Base-by-base conservation (phyloP, 2,329 filamentous ascomycete species). In the Aureobasidium zeae region DNA sequence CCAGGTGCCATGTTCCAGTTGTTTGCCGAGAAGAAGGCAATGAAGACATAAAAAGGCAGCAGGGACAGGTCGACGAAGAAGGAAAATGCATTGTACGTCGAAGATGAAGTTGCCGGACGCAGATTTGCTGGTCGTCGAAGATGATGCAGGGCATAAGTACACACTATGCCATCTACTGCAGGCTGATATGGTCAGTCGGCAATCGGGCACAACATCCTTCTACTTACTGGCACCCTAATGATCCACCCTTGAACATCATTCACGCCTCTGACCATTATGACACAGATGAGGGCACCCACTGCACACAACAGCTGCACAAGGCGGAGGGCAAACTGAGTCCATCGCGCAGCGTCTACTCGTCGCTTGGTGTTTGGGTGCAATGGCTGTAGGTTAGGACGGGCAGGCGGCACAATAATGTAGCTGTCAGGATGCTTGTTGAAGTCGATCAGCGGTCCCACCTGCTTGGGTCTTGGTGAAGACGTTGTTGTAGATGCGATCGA, bases 1-100 rank as follows among this genome's bases (percentile, higher is more conserved):
- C 60, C 63, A n/a, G 62, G 55, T 29, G 63, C 55, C 76, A 62
- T 53, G 28, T 64, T 64, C 47, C 67, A 71, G 51, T 79, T 72
- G 22, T 66, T 65, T 44, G 72, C 68, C 3, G 72, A 63, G 45
- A 77, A 63, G 36, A 76, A 64, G 8, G 72, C 68, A 7, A 72
- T 74, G 57, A 79, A 79, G 47, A 73, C 67, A 51, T 77, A 78
- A 58, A 81, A 79, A 0, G 77, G 75, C 24, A 80, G 69, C 42
- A 81, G 64, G 13, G 73, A 73, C n/a, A 69, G 64, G 60, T 96
- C 89, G 30, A 83, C 74, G 31, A 86, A 66, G 9, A 76, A 71
- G 2, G 87, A 78, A 60, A 95, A 96, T 46, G 91, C 66, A 63
- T 93, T 86, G 63, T 96, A 96, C 51, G 86, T 89, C 11, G 86